These are phyloP conservation scores for Globisporangium paddicum DNA, from an alignment of 352 stramenopile species.

Conservation along the genomic window DNA sequence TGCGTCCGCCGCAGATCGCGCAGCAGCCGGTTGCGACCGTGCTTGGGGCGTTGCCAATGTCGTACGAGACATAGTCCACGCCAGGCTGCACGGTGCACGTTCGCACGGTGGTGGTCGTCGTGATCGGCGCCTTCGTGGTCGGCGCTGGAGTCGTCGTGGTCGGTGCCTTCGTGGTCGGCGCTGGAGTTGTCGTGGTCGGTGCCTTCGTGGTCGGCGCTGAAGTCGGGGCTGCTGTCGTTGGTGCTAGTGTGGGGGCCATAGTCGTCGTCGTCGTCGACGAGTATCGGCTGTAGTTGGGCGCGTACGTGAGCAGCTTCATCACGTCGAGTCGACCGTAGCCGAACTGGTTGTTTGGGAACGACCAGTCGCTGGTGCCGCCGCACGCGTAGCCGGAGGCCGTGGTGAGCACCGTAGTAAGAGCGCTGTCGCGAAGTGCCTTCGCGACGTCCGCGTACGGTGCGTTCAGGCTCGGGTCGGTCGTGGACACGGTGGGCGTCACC, in stretches of 20 bases:
- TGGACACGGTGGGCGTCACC: slow-evolving; percentile 8
- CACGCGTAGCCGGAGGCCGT: slow-evolving; percentile 26
- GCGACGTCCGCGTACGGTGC: slow-evolving; percentile 8
- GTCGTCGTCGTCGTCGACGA: neutral
- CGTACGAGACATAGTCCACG: slow-evolving; percentile 18
- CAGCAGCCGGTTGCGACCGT: slow-evolving; percentile 11
- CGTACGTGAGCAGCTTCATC: neutral
- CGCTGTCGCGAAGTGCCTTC: neutral
- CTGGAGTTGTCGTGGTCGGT: neutral
- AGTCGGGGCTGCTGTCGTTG: neutral
- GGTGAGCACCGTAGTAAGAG: slow-evolving; percentile 9
- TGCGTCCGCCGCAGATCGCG: slow-evolving; percentile 1
- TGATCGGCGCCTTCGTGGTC: neutral
- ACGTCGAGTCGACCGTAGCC: neutral
- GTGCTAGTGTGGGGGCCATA: neutral
- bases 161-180: neutral
- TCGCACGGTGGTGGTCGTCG: neutral
- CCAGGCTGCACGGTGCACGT: slow-evolving; percentile 6
- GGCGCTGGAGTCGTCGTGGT: neutral
- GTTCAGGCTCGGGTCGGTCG: slow-evolving; percentile 15
- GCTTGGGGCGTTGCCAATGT: slow-evolving; percentile 12
- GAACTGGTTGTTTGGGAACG: slow-evolving; percentile 40
- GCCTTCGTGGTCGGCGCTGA: neutral
- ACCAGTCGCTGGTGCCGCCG: slow-evolving; percentile 27
- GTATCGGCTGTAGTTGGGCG: neutral